Evolutionary conservation across 352 stramenopile species (phyloP).

Genomic region (Phytophthora brassicae): DNA sequence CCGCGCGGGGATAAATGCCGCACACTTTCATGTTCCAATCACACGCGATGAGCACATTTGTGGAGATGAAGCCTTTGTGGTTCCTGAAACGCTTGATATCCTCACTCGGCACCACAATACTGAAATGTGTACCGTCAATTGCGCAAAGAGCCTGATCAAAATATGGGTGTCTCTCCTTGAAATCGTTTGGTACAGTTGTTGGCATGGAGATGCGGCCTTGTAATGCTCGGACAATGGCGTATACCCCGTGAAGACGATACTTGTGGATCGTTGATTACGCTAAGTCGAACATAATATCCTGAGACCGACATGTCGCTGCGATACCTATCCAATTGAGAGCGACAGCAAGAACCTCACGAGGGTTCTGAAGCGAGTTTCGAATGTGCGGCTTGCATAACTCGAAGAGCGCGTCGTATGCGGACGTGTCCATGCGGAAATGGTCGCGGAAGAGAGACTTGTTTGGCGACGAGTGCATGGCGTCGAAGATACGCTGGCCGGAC

Average conservation of each 20-base stretch:
- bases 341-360: background rate
- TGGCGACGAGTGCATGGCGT: background rate
- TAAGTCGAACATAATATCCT: constrained; percentile 8
- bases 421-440: background rate
- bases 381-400: background rate
- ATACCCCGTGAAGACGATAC: constrained; percentile 4
- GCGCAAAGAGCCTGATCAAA: constrained; percentile 18
- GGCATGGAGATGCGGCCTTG: background rate
- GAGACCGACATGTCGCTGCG: background rate
- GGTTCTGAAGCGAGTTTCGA: background rate
- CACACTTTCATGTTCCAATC: background rate
- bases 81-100: constrained; percentile 6
- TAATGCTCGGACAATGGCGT: constrained; percentile 2
- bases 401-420: constrained; percentile 5
- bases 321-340: constrained; percentile 4
- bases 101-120: constrained; percentile 5
- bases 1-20: background rate
- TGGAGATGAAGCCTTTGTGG: constrained; percentile 1
- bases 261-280: constrained; percentile 10
- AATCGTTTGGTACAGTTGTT: constrained; percentile 2
- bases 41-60: background rate
- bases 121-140: constrained; percentile 17
- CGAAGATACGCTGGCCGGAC: background rate
- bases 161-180: constrained; percentile 1
- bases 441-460: constrained; percentile 1